Percentiles rank a stretch among this genome's conserved stretches.
Evolutionary conservation across 2,329 filamentous ascomycete species (phyloP).

Genomic region (Aspergillus flavus): DNA sequence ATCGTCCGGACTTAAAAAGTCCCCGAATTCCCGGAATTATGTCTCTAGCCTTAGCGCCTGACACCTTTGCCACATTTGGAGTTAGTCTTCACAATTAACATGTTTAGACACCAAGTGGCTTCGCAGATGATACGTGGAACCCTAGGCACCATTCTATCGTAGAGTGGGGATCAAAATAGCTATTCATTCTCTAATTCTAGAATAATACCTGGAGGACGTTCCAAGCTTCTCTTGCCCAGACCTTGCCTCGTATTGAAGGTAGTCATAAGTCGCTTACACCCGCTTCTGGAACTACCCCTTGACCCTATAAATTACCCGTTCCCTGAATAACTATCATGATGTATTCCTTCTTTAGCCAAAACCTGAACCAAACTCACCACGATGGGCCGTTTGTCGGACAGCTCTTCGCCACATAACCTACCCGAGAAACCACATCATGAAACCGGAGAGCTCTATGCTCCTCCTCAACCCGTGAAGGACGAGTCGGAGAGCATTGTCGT

Average conservation of each 20-base stretch:
- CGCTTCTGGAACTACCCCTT: neutral
- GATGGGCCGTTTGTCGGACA: neutral
- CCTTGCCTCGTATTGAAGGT: neutral
- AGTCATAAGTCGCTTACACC: neutral
- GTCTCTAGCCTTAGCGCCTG: no score
- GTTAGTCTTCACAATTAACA: no score
- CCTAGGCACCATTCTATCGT: neutral
- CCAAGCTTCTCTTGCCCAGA: neutral
- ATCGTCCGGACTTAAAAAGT: neutral
- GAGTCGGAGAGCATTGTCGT: neutral
- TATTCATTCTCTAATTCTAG: neutral
- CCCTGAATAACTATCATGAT: neutral
- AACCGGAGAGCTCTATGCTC: neutral
- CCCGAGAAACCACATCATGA: neutral
- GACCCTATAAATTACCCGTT: neutral
- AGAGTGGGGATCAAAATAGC: neutral
- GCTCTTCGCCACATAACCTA: neutral
- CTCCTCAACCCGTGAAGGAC: neutral
- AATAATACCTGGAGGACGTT: no score
- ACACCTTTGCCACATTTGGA: no score
- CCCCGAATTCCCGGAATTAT: neutral
- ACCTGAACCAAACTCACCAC: neutral
- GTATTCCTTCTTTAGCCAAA: neutral
- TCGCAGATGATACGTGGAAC: no score
- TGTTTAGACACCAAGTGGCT: no score